Percentiles rank a stretch among this genome's conserved stretches.
Evolutionary conservation across 2,329 filamentous ascomycete genomes (phyloP).

Genomic region (Dichotomopilus funicola): DNA sequence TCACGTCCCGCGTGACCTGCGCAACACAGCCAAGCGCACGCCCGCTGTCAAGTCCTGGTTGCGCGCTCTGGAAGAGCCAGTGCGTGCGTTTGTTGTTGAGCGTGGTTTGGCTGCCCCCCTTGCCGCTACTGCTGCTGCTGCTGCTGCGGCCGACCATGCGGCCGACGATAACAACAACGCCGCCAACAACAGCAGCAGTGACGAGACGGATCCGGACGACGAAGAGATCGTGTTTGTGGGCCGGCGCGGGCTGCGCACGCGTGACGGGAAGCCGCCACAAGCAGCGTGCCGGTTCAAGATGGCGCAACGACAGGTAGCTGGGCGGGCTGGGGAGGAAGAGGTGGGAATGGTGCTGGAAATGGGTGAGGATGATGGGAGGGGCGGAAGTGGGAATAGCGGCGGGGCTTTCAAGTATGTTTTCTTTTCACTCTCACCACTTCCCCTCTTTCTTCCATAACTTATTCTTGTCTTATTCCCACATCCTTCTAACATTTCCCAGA

Average conservation of each 20-base stretch:
- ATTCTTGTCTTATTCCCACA: neutral
- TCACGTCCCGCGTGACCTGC: slow-evolving; percentile 71
- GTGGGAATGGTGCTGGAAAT: slow-evolving; percentile 71
- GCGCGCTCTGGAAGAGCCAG: slow-evolving; percentile 76
- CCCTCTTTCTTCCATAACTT: neutral
- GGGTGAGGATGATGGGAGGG: slow-evolving; percentile 52
- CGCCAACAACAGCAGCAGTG: slow-evolving; percentile 18
- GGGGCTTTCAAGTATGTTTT: slow-evolving; percentile 73
- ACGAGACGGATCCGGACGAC: slow-evolving; percentile 52
- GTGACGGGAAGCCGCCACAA: slow-evolving; percentile 19
- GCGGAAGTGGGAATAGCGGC: slow-evolving; percentile 33
- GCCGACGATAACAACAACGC: slow-evolving; percentile 3
- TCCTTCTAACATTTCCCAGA: slow-evolving; percentile 36
- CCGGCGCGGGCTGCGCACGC: slow-evolving; percentile 51
- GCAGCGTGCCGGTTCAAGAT: slow-evolving; percentile 35
- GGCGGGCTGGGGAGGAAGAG: slow-evolving; percentile 53
- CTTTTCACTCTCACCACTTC: slow-evolving; percentile 19
- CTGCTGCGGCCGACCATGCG: neutral
- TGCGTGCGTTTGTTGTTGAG: slow-evolving; percentile 66
- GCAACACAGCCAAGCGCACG: slow-evolving; percentile 71
- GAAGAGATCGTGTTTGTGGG: slow-evolving; percentile 62
- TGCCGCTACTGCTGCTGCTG: slow-evolving; percentile 1
- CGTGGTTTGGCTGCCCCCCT: slow-evolving; percentile 19
- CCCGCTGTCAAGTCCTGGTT: slow-evolving; percentile 74
- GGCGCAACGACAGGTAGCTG: slow-evolving; percentile 38